Conservation (phyloP, 495 filamentous ascomycete genomes). For the Aspergillus coremiiformis region DNA sequence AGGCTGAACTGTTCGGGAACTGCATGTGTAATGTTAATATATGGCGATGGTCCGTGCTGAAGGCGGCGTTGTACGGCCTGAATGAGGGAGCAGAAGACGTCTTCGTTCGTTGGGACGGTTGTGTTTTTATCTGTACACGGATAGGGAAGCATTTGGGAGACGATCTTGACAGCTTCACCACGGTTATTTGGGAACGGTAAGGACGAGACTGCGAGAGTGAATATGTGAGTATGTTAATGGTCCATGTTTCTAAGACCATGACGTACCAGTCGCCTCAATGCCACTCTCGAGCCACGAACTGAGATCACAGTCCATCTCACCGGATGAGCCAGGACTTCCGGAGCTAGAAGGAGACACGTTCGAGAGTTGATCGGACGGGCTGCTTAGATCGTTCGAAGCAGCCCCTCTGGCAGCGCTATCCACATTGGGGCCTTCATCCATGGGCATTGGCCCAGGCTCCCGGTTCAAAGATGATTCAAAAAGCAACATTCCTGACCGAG, state of each 20-base stretch:
- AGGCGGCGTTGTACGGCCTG: constrained; percentile 46
- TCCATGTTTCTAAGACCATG: neutral
- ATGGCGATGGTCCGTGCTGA: constrained; percentile 39
- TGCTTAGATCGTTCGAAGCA: constrained; percentile 26
- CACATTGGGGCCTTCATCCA: constrained; percentile 34
- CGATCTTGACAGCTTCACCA: constrained; percentile 45
- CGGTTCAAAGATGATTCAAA: constrained; percentile 27
- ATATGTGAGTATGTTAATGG: constrained; percentile 5
- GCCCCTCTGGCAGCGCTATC: constrained; percentile 22
- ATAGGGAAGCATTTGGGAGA: constrained; percentile 57
- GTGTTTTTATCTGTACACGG: constrained; percentile 43
- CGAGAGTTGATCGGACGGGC: constrained; percentile 30
- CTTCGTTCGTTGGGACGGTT: constrained; percentile 25
- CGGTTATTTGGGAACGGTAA: constrained; percentile 28
- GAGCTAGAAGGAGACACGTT: constrained; percentile 33
- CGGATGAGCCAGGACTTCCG: constrained; percentile 29
- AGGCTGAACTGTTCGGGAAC: constrained; percentile 57
- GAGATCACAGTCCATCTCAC: constrained; percentile 36
- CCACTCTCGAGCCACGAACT: constrained; percentile 40
- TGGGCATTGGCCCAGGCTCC: constrained; percentile 24
- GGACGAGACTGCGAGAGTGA: constrained; percentile 26
- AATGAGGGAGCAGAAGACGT: constrained; percentile 44
- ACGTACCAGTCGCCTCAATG: constrained; percentile 37
- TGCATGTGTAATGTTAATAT: constrained; percentile 58
- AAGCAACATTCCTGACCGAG: constrained; percentile 28